A percentile compares a stretch with the other conserved stretches of the same genome.
Conservation (phyloP, 352 stramenopile species). For the Phytophthora podocarpi region DNA sequence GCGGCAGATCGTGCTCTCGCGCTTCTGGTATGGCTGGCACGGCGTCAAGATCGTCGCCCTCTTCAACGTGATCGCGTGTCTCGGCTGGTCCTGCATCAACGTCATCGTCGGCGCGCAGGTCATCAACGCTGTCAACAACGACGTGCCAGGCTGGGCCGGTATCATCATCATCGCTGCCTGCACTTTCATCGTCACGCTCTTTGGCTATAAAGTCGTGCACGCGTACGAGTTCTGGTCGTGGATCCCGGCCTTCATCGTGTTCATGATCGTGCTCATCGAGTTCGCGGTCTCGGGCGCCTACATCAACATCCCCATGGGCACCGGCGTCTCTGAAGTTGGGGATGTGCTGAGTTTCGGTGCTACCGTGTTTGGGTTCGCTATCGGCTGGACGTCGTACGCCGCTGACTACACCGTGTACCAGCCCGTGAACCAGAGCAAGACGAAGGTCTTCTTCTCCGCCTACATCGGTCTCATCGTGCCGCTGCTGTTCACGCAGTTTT, state of each 20-base stretch:
- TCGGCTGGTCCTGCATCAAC: conserved; percentile 57
- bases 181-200: conserved; percentile 55
- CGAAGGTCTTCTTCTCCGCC: conserved; percentile 51
- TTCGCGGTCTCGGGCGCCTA: conserved; percentile 47
- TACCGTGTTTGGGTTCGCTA: conserved; percentile 45
- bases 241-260: conserved; percentile 54
- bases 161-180: conserved; percentile 52
- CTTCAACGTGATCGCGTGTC: conserved; percentile 48
- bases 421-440: conserved; percentile 43
- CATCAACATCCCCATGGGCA: conserved; percentile 50
- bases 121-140: conserved; percentile 50
- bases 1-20: conserved; percentile 56
- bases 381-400: conserved; percentile 44
- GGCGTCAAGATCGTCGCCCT: conserved; percentile 50
- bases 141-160: conserved; percentile 47
- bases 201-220: conserved; percentile 56
- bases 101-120: conserved; percentile 53
- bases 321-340: conserved; percentile 37
- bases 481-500: conserved; percentile 47
- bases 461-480: conserved; percentile 48
- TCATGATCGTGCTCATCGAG: conserved; percentile 48
- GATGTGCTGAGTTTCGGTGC: conserved; percentile 43
- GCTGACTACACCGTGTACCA: conserved; percentile 59
- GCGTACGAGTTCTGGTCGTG: conserved; percentile 60
- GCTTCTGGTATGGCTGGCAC: conserved; percentile 55